Evolutionary conservation across 2,329 filamentous ascomycete species (phyloP), one percentile per base, ranked within the genome.

Genomic region (Cryphonectria naterciae): DNA sequence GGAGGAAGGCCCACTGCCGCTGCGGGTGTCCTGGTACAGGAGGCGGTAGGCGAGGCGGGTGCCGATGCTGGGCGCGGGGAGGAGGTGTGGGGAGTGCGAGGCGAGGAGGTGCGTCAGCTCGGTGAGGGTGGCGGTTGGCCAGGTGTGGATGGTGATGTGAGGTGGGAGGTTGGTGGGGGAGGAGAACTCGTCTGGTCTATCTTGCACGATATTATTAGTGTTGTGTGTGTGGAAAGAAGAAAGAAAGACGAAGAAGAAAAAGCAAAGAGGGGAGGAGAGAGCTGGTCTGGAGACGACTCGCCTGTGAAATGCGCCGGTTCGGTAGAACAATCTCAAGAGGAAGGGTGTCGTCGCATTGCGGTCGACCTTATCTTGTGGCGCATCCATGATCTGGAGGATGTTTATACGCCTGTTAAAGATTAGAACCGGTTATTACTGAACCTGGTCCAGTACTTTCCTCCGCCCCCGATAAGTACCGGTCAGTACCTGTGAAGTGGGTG

Each of bases 41-140:
- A 97, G 88, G 64, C 95, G 92, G 82, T 96, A 98, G 72, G 89
- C 90, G n/a, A 98, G 86, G 68, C 95, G 90, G 11, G 94, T 95
- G 72, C 95, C 95, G 56, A 94, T 87, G 8, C 91, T 88, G 0
- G 93, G 93, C 52, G 86, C 84, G 0, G 94, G 93, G 2, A 97
- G 87, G 28, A 94, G 83, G 2, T 85, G 82, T 0, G 93, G 92
- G 2, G 72, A 66, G 65, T 91, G 87, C 66, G 88, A 88, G 39
- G 89, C 88, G 70, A 98, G 87, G 68, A 95, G 90, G 70, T 93
- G 89, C 32, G 92, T 91, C 49, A 98, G 89, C 80, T 98, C 94
- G 74, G 87, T 85, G 35, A 98, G 87, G 2, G 92, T 94, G 82
- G 93, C 95, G 76, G 88, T 89, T 70, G 89, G 87, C 92, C 94